Percentiles rank a stretch among this genome's conserved stretches.
phyloP scores from a whole-genome alignment of 2,329 filamentous ascomycete genomes.

The Fusarium vanettenii region DNA sequence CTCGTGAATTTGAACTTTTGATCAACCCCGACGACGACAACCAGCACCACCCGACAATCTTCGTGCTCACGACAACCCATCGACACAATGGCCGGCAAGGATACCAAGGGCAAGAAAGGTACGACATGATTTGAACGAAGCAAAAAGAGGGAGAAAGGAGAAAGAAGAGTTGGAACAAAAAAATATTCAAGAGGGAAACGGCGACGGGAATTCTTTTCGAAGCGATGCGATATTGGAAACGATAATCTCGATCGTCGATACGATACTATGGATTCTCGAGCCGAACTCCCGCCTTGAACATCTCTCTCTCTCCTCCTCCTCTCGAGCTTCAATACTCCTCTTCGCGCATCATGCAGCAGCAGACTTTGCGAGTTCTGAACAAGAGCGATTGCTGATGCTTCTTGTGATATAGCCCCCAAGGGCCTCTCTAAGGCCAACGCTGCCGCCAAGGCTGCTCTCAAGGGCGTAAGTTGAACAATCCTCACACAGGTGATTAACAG shows the following conservation, averaged over 20 bases:
- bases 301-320: constrained; percentile 2
- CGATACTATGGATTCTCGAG: constrained; percentile 27
- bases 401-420: constrained; percentile 67
- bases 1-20: constrained; percentile 27
- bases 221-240: constrained; percentile 26
- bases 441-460: constrained; percentile 95
- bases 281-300: constrained; percentile 4
- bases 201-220: constrained; percentile 10
- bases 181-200: neutral
- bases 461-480: constrained; percentile 78
- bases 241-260: constrained; percentile 20
- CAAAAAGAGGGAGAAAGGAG: constrained; percentile 14
- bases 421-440: constrained; percentile 87
- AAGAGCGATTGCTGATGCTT: constrained; percentile 80
- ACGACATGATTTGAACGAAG: constrained; percentile 50
- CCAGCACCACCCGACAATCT: constrained; percentile 40
- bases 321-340: constrained; percentile 29
- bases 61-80: constrained; percentile 40
- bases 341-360: constrained; percentile 74
- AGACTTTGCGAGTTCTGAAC: constrained; percentile 80
- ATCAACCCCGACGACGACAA: constrained; percentile 41
- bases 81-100: constrained; percentile 50
- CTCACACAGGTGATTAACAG: neutral
- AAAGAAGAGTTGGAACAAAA: neutral
- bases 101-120: constrained; percentile 61